These are phyloP conservation scores for Claviceps pusilla DNA, from an alignment of 2,329 filamentous ascomycete genomes.

Conservation along the genomic window DNA sequence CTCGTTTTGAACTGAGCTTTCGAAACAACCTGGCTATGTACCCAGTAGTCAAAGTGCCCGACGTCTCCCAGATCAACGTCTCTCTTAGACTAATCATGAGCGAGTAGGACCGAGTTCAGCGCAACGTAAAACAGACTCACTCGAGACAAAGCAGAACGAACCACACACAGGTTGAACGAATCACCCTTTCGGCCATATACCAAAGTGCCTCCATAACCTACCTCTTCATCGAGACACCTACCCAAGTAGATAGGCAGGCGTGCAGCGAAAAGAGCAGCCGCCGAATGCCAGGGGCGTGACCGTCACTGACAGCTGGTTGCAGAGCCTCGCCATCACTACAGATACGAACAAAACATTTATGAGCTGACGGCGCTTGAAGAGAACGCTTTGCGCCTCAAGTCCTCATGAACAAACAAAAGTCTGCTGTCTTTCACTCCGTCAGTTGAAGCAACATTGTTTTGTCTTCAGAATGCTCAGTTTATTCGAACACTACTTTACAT, in stretches of 20 bases:
- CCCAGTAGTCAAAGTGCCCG: too few relatives aligned
- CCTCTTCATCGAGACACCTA: neutral
- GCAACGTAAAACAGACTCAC: neutral
- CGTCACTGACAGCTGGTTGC: neutral
- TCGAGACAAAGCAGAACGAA: too few relatives aligned
- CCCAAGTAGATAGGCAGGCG: too few relatives aligned
- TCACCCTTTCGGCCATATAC: neutral
- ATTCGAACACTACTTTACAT: slow-evolving; percentile 18
- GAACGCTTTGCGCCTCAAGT: too few relatives aligned
- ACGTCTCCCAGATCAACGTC: too few relatives aligned
- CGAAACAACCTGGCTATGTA: too few relatives aligned
- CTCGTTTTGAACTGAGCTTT: too few relatives aligned
- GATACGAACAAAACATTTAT: too few relatives aligned
- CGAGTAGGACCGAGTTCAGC: neutral
- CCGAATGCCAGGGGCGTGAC: neutral
- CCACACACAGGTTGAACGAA: neutral
- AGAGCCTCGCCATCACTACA: neutral
- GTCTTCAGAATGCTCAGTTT: slow-evolving; percentile 1
- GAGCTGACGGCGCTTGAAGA: too few relatives aligned
- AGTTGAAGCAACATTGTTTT: neutral
- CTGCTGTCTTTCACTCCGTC: neutral
- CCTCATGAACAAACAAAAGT: neutral
- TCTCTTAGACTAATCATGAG: too few relatives aligned
- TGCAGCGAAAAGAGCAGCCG: neutral
- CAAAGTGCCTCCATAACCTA: neutral